Evolutionary conservation across 371 early-diverging fungal genomes (phyloP).

Genomic region (Catenaria anguillulae): DNA sequence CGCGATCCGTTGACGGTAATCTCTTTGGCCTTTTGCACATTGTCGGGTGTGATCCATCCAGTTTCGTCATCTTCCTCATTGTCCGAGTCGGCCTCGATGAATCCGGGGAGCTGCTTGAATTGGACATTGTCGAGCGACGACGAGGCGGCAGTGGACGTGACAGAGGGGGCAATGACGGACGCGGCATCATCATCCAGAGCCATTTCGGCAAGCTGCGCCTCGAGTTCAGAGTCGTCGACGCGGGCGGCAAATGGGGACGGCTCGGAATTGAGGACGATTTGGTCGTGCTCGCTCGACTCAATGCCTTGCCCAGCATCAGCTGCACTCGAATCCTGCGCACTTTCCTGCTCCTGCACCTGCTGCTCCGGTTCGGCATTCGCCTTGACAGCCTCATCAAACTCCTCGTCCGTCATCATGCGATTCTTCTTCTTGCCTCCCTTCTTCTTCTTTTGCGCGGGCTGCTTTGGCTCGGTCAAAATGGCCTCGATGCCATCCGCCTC

Average conservation of each 20-base stretch:
- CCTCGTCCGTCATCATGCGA: constrained; percentile 3
- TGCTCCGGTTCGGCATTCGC: too few relatives aligned
- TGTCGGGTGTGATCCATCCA: constrained; percentile 90
- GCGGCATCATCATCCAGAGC: neutral
- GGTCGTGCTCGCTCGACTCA: neutral
- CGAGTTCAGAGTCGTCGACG: neutral
- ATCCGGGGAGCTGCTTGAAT: neutral
- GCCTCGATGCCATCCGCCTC: neutral
- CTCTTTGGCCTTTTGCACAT: constrained; percentile 50
- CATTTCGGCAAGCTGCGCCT: neutral
- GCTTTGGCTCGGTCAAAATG: constrained; percentile 9
- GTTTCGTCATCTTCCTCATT: constrained; percentile 48
- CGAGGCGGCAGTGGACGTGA: neutral
- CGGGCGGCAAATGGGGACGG: neutral
- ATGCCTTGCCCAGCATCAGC: neutral
- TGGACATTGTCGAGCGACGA: neutral
- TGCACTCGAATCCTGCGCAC: too few relatives aligned
- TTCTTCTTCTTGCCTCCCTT: neutral
- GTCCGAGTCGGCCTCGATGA: constrained; percentile 19
- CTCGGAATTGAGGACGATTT: neutral
- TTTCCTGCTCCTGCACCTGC: too few relatives aligned
- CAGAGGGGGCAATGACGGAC: neutral
- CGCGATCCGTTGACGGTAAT: constrained; percentile 19
- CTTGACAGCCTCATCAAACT: constrained; percentile 3
- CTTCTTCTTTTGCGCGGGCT: constrained; percentile 12